Evolutionary conservation across 495 filamentous ascomycete species (phyloP).

Genomic region (Alectoria sarmentosa): DNA sequence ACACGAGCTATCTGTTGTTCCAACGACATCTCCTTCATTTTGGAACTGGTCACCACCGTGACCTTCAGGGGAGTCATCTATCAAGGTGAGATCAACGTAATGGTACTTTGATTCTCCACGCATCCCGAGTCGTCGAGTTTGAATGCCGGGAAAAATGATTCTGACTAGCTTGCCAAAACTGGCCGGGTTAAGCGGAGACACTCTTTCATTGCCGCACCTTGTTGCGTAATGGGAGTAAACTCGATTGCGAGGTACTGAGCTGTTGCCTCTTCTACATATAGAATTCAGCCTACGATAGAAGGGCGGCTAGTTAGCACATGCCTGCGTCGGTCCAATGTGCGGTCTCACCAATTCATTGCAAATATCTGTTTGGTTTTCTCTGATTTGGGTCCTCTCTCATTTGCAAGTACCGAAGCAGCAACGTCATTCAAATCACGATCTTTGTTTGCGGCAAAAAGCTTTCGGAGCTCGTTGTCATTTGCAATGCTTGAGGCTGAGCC

Average conservation of each 20-base stretch:
- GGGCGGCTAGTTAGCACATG: conserved; percentile 29
- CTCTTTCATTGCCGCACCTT: conserved; percentile 82
- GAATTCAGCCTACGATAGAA: conserved; percentile 60
- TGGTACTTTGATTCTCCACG: conserved; percentile 98
- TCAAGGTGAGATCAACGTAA: conserved; percentile 80
- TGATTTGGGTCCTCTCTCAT: conserved; percentile 71
- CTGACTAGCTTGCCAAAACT: conserved; percentile 97
- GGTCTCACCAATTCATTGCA: conserved; percentile 87
- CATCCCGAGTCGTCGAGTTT: conserved; percentile 84
- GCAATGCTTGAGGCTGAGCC: conserved; percentile 66
- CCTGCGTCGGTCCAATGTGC: not conserved
- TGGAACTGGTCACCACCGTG: conserved; percentile 9
- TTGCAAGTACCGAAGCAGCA: conserved; percentile 67
- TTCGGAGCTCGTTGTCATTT: conserved; percentile 87
- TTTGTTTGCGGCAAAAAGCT: conserved; percentile 69
- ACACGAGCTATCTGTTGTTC: not conserved
- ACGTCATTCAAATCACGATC: conserved; percentile 72
- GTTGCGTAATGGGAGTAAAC: conserved; percentile 92
- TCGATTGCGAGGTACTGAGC: conserved; percentile 80
- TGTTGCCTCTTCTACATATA: conserved; percentile 71
- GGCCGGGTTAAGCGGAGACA: conserved; percentile 88
- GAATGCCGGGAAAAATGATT: conserved; percentile 89
- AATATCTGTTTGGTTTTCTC: conserved; percentile 96
- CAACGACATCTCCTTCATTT: not conserved
- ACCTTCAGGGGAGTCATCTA: conserved; percentile 40